Base-by-base conservation (phyloP, 116 monocot genomes). In the Iris pallida region DNA sequence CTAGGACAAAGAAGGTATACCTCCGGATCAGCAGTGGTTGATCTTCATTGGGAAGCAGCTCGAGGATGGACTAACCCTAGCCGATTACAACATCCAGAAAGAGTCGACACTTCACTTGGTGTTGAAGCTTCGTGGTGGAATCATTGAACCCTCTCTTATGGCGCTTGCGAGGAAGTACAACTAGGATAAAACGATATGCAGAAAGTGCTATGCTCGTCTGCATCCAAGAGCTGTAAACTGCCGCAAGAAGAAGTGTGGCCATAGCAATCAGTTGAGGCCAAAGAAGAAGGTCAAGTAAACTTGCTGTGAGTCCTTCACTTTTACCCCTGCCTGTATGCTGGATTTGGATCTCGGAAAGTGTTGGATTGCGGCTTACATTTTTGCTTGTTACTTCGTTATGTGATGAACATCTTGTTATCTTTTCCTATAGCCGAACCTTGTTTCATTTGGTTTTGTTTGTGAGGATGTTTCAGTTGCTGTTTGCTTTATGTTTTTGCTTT, bases 91-190 rank as follows among this genome's bases (percentile, higher is more conserved):
- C 70, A 82, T 82, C 15, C 82, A 82, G 66, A 82, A 82, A 78
- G 90, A 90, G 53, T 90, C 90, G 15, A 90, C 86, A 7, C 67
- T 90, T 58, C 90, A 90, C 71, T 59, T 90, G 70, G 90, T 90
- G 42, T 73, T 90, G 75, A 86, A 86, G 86, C 48, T 90, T 60
- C 79, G 89, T 40, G 89, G 85, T 57, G 87, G 87, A 7, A 87
- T 87, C 57, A 87, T 87, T 17, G 85, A 85, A 55, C 85, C 85
- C 15, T 85, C 85, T 10, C 68, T 81, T 5, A 85, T 85, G 85
- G 85, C 85, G 18, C 71, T 85, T 47, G 85, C 85, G 5, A 74
- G 85, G 75, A 85, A 85, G 68, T 85, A 85, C 64, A 85, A 85
- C 57, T 81, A 85, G 61, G 85, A 85, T 9, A 85, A 85, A 49